Evolutionary conservation across 345 rosid genomes (phyloP).

Genomic region (Salix dunnii): DNA sequence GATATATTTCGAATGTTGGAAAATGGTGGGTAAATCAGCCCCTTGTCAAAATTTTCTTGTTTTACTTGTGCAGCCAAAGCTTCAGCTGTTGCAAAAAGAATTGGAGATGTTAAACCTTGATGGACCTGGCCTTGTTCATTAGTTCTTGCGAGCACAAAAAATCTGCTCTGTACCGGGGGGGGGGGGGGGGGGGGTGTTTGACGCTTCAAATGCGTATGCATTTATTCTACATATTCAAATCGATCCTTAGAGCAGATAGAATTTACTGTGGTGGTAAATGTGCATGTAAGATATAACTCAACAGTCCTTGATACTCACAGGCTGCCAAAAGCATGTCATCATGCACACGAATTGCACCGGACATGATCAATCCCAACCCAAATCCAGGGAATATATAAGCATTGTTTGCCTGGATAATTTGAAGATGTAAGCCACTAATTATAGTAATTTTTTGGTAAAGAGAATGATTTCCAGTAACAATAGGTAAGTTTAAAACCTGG

Average conservation of each 20-base stretch:
- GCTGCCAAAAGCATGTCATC: conserved; percentile 98
- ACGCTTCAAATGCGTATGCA: not conserved
- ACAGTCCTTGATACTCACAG: conserved; percentile 51
- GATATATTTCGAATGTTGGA: conserved; percentile 84
- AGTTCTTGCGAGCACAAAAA: not conserved
- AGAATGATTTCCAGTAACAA: not conserved
- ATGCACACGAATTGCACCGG: conserved; percentile 84
- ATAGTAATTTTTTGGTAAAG: not conserved
- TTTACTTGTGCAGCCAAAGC: conserved; percentile 82
- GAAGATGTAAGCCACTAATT: not conserved
- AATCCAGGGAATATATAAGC: conserved; percentile 93
- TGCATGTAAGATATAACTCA: not conserved
- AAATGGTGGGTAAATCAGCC: conserved; percentile 90
- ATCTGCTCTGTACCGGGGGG: not conserved
- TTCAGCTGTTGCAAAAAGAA: conserved; percentile 56
- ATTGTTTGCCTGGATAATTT: conserved; percentile 76
- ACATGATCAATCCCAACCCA: conserved; percentile 88
- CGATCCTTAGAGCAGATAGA: not conserved
- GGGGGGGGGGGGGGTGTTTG: not conserved
- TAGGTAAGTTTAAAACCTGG: conserved; percentile 49
- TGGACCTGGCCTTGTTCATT: not conserved
- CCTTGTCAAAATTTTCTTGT: conserved; percentile 60
- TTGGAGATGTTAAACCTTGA: not conserved
- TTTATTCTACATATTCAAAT: not conserved
- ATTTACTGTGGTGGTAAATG: not conserved